Conservation (phyloP, 2,329 filamentous ascomycete species). For the Curvularia sp. region DNA sequence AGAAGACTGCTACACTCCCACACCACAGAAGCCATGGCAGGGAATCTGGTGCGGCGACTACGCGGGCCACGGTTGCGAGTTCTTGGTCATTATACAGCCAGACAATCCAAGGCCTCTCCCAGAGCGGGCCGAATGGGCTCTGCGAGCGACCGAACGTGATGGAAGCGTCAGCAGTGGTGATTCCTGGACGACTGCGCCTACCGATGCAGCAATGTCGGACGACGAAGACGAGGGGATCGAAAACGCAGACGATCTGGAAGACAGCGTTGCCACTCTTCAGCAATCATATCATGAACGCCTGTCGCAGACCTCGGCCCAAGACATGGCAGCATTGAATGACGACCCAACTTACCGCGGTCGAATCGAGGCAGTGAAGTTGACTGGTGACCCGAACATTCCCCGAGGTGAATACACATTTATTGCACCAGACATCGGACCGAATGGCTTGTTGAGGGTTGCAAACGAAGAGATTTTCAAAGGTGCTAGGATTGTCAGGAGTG, state of each 20-base stretch:
- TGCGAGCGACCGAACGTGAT: constrained; percentile 35
- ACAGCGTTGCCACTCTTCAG: constrained; percentile 48
- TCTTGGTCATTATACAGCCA: constrained; percentile 80
- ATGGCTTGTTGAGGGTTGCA: constrained; percentile 69
- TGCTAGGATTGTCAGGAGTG: constrained; percentile 73
- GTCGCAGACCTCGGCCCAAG: not conserved
- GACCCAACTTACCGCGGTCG: constrained; percentile 65
- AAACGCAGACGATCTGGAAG: constrained; percentile 45
- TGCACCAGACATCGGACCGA: constrained; percentile 74
- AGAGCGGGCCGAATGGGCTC: constrained; percentile 38
- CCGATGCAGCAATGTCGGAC: constrained; percentile 20
- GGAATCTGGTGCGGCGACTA: constrained; percentile 96
- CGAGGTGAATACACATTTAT: constrained; percentile 84
- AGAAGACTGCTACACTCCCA: constrained; percentile 78
- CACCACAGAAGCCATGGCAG: constrained; percentile 78
- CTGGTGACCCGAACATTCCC: constrained; percentile 88
- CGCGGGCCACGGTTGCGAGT: constrained; percentile 85
- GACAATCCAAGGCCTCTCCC: constrained; percentile 58
- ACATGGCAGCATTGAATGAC: constrained; percentile 13
- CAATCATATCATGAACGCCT: constrained; percentile 10
- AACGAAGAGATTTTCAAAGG: constrained; percentile 74
- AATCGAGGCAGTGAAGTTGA: constrained; percentile 86
- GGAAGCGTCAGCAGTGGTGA: constrained; percentile 40
- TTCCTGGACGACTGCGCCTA: constrained; percentile 45
- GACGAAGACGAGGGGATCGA: constrained; percentile 23